Base-by-base conservation (phyloP, 495 filamentous ascomycete genomes). In the Aspergillus indologenus region DNA sequence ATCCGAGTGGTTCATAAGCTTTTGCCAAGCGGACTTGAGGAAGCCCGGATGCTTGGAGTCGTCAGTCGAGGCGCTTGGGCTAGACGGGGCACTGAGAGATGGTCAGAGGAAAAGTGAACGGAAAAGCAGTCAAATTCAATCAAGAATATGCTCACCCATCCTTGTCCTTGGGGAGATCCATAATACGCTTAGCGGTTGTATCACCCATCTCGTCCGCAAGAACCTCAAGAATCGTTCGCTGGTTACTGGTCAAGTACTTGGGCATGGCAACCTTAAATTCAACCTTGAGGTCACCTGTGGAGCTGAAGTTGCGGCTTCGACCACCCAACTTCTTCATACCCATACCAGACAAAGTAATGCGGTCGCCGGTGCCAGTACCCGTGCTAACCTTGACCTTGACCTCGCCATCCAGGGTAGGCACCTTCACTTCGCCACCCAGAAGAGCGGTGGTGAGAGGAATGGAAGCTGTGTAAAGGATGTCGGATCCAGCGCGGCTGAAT, bases 221-320 rank as follows among this genome's bases (percentile, higher is more conserved):
- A 79, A 97, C 91, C 74, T 98, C 94, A 58, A 97, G 69, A 29
- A 98, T 87, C 0, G 88, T 91, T 40, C 95, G 83, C 76, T 98
- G 93, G 72, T 94, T 96, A 20, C 84, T 77, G 21, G 84, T 90
- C 65, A 98, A 78, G 65, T 91, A 95, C 73, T 95, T 97, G 14
- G 94, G 94, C 90, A 97, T 96, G 26, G 83, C 71, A 15, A 98
- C 90, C 76, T 91, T 93, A 79, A 95, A 98, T 71, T 98, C 95
- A 8, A 98, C 91, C 65, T 83, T 87, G 26, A 98, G 74, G 63
- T 98, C 95, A 66, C 92, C 92, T n/a, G 71, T 74, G 6, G 78
- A 74, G 48, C 51, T 72, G 58, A 75, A 75, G 34, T 73, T 80
- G 50, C 82, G 80, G n/a, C 76, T 65, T 12, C 83, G 75, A 23